Conservation (phyloP, 2,329 filamentous ascomycete species). For the Colletotrichum spinosum region DNA sequence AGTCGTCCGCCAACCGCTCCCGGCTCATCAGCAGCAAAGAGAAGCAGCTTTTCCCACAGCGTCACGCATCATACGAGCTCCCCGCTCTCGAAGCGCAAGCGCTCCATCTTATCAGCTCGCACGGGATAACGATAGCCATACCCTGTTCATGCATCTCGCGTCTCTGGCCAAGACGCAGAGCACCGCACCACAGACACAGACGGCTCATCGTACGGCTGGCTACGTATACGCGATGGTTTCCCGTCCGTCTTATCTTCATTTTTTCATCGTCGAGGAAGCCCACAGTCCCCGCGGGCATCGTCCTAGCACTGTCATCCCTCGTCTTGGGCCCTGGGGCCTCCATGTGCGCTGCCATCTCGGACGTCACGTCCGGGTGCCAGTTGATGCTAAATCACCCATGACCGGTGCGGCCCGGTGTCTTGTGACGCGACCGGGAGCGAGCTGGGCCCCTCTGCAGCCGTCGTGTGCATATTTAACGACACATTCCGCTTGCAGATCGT, state of each 20-base stretch:
- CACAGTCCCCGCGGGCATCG: slow-evolving; percentile 33
- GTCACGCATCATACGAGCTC: no score
- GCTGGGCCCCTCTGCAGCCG: slow-evolving; percentile 9
- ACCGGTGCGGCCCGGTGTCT: slow-evolving; percentile 8
- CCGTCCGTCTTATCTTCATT: slow-evolving; percentile 28
- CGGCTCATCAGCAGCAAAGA: no score
- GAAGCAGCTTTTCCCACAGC: no score
- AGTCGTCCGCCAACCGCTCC: no score
- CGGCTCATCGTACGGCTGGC: no score
- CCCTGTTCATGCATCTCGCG: no score
- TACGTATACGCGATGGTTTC: neutral
- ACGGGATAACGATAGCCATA: no score
- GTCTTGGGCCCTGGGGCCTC: neutral
- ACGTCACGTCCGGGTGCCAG: neutral
- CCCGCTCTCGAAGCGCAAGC: no score
- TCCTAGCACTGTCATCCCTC: neutral
- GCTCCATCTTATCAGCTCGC: no score
- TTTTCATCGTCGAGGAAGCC: no score
- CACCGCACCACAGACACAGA: no score
- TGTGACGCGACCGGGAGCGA: slow-evolving; percentile 8
- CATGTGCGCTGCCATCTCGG: neutral
- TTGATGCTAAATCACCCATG: slow-evolving; percentile 10
- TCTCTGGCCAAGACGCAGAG: no score
- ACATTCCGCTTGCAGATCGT: neutral
- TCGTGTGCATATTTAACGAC: slow-evolving; percentile 28